Conservation (phyloP, 2,329 filamentous ascomycete genomes). For the Colletotrichum lindemuthianum region DNA sequence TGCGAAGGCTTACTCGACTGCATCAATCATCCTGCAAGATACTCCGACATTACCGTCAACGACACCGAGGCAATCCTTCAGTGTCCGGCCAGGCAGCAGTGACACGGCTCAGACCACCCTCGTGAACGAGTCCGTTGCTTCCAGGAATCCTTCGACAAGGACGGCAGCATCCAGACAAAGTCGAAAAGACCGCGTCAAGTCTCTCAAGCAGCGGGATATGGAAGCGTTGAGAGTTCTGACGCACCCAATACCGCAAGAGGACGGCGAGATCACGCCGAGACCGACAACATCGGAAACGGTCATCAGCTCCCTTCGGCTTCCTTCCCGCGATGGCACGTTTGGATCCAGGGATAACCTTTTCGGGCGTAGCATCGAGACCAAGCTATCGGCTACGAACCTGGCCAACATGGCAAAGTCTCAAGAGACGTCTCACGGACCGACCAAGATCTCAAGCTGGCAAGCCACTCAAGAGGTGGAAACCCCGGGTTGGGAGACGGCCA, state of each 20-base stretch:
- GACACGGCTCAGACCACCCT: slow-evolving; percentile 28
- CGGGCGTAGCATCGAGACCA: slow-evolving; percentile 5
- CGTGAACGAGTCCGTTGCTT: slow-evolving; percentile 25
- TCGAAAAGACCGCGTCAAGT: slow-evolving; percentile 51
- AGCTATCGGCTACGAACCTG: slow-evolving; percentile 29
- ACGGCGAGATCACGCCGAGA: slow-evolving; percentile 22
- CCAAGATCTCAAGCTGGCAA: slow-evolving; percentile 32
- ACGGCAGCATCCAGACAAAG: slow-evolving; percentile 40
- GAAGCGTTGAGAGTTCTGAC: slow-evolving; percentile 43
- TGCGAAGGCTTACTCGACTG: slow-evolving; percentile 42
- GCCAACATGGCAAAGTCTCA: slow-evolving; percentile 27
- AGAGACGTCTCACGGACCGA: neutral
- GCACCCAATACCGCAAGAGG: slow-evolving; percentile 35
- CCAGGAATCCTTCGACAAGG: slow-evolving; percentile 28
- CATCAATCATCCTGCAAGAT: slow-evolving; percentile 42
- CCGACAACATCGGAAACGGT: slow-evolving; percentile 30
- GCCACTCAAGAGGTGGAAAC: slow-evolving; percentile 23
- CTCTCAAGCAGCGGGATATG: slow-evolving; percentile 53
- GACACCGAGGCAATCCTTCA: slow-evolving; percentile 27
- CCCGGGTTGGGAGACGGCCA: slow-evolving; percentile 25
- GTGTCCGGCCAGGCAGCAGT: slow-evolving; percentile 25
- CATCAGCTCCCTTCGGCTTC: slow-evolving; percentile 32
- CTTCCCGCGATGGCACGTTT: slow-evolving; percentile 34
- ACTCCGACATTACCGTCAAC: slow-evolving; percentile 15
- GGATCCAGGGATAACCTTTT: neutral